These are phyloP conservation scores for Isatis tinctoria DNA, from an alignment of 345 rosid species.

Conservation along the genomic window DNA sequence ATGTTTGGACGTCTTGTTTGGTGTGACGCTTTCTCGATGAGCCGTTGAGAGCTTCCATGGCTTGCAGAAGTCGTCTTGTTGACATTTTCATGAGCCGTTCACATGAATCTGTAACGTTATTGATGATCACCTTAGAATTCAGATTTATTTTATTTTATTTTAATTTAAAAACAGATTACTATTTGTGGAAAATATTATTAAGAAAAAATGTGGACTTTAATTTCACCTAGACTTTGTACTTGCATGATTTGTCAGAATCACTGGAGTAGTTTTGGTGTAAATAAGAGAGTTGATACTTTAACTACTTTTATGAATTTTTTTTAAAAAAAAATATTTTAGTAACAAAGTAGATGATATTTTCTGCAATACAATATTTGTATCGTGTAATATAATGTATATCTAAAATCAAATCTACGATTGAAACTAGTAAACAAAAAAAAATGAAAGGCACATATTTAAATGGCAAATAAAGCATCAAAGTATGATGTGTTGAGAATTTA, in stretches of 20 bases:
- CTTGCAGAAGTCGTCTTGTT: conserved; percentile 46
- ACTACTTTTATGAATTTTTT: not conserved
- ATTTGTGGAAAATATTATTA: not conserved
- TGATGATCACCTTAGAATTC: not conserved
- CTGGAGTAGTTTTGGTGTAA: not conserved
- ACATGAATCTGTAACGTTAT: conserved; percentile 43
- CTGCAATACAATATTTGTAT: not conserved
- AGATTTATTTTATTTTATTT: not conserved
- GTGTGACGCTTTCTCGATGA: conserved; percentile 29
- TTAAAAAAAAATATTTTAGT: no score
- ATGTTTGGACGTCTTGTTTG: conserved; percentile 61
- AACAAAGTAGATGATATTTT: not conserved
- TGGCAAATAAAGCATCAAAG: not conserved
- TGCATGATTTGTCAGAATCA: not conserved
- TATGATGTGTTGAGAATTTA: not conserved
- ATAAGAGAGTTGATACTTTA: not conserved
- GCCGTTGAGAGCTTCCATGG: conserved; percentile 39
- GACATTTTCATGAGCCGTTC: conserved; percentile 52
- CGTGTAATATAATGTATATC: not conserved
- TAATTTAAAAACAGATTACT: not conserved
- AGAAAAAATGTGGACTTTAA: not conserved
- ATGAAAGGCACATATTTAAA: not conserved
- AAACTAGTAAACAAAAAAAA: not conserved
- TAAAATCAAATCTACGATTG: not conserved
- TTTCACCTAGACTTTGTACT: not conserved